Base-by-base conservation (phyloP, 441 rosid genomes). In the Populus hybrid region DNA sequence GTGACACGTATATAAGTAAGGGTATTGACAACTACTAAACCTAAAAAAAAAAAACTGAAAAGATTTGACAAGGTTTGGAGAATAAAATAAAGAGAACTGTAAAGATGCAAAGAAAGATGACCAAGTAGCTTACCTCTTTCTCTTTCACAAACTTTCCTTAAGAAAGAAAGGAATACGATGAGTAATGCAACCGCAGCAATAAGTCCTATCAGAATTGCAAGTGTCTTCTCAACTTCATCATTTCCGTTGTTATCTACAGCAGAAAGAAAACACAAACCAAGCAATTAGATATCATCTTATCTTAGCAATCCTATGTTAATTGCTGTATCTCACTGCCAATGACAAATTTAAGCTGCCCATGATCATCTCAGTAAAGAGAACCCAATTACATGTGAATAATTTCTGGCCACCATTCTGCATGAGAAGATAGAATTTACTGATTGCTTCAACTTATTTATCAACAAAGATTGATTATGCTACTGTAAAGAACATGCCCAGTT, bases 191-290 rank as follows among this genome's bases (percentile, higher is more conserved):
- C 88, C 69, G 83, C 94, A 6, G 95, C 94, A 45, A 92, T 89
- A n/a, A 90, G 87, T 11, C 99, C 98, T 59, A 93, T 88, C 74
- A 95, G 65, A 74, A 95, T 92, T 24, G 97, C 95, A 5, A 93
- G 86, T 9, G 98, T 91, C 92, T 90, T 95, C 84, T 88, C 90
- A 5, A 87, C 77, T 72, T 87, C 89, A 10, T 92, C 78, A 72
- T 90, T 95, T 71, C 89, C 72, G 12, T 80, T 18, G 40, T 82
- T 53, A 42, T 81, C 88, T 79, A 71, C 76, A 72, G 36, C 20
- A 77, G 64, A 74, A 66, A 7, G 36, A 24, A 23, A 78, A 56
- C 3, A 42, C 26, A 66, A 45, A 11, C 9, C 67, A 35, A 18
- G 12, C 53, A 12, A 40, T 53, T 26, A 71, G 29, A 67, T 26